A percentile compares a stretch with the other conserved stretches of the same genome.
Evolutionary conservation across 2,329 filamentous ascomycete genomes (phyloP).

Genomic region (Exophiala spinifera): DNA sequence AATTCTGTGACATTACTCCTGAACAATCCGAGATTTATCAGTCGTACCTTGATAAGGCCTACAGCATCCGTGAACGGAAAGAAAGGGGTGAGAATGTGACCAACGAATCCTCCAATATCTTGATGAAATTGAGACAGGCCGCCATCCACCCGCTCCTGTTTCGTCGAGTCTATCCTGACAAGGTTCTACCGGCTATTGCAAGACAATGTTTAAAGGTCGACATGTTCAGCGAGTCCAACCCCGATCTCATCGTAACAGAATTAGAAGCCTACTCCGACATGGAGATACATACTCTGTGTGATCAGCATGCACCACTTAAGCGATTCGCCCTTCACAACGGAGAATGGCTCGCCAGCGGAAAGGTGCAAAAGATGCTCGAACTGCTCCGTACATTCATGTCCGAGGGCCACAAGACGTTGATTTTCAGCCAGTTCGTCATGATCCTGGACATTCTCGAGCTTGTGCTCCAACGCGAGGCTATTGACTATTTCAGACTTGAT

Average conservation of each 20-base stretch:
- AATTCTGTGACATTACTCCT: slow-evolving; percentile 75
- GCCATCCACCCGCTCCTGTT: slow-evolving; percentile 90
- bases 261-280: slow-evolving; percentile 58
- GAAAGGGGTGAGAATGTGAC: slow-evolving; percentile 53
- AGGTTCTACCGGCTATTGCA: slow-evolving; percentile 72
- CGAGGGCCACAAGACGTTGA: slow-evolving; percentile 80
- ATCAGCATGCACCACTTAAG: slow-evolving; percentile 51
- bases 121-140: slow-evolving; percentile 89
- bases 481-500: slow-evolving; percentile 81
- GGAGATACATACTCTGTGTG: slow-evolving; percentile 58
- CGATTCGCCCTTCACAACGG: slow-evolving; percentile 58
- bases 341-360: slow-evolving; percentile 73
- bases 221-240: slow-evolving; percentile 49
- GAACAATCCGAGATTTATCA: slow-evolving; percentile 73
- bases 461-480: slow-evolving; percentile 68
- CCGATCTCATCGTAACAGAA: slow-evolving; percentile 54
- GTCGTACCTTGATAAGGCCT: slow-evolving; percentile 61
- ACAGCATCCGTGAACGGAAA: slow-evolving; percentile 59
- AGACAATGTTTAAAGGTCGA: slow-evolving; percentile 71
- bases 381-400: slow-evolving; percentile 69
- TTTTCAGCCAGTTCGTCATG: slow-evolving; percentile 92
- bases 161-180: slow-evolving; percentile 73
- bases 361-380: slow-evolving; percentile 75
- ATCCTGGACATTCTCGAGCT: slow-evolving; percentile 87
- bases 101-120: slow-evolving; percentile 60